Conservation (phyloP, 2,329 filamentous ascomycete species). For the Xylariaceae sp. region DNA sequence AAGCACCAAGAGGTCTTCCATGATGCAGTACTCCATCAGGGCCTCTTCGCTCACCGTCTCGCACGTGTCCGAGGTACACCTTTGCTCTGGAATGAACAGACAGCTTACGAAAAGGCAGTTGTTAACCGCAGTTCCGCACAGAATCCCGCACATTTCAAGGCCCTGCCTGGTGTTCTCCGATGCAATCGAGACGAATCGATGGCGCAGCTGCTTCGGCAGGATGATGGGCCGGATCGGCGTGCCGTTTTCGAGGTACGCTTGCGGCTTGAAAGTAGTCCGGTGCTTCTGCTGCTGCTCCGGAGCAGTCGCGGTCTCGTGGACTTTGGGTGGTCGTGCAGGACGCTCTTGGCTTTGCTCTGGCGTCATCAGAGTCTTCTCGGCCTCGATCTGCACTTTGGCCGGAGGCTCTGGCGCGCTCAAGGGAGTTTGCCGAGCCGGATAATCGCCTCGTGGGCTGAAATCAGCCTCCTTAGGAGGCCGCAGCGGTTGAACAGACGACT, state of each 20-base stretch:
- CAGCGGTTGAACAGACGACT: slow-evolving; percentile 24
- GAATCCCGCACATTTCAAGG: slow-evolving; percentile 89
- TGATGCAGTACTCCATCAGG: slow-evolving; percentile 83
- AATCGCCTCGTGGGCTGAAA: no score
- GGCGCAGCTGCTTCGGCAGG: slow-evolving; percentile 67
- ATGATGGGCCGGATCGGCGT: slow-evolving; percentile 81
- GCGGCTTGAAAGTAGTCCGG: slow-evolving; percentile 70
- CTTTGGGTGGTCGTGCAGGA: slow-evolving; percentile 25
- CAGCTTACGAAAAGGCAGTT: slow-evolving; percentile 89
- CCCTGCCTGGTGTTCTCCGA: slow-evolving; percentile 69
- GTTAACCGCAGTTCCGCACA: slow-evolving; percentile 83
- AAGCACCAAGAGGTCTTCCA: slow-evolving; percentile 73
- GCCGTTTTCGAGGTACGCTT: slow-evolving; percentile 85
- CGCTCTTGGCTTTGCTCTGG: slow-evolving; percentile 13
- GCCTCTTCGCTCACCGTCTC: slow-evolving; percentile 83
- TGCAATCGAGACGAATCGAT: slow-evolving; percentile 67
- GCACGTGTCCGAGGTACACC: slow-evolving; percentile 84
- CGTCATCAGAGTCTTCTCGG: slow-evolving; percentile 19
- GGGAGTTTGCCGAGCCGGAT: slow-evolving; percentile 3
- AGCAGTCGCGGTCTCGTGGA: slow-evolving; percentile 9
- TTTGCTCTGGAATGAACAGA: slow-evolving; percentile 85
- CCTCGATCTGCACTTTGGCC: slow-evolving; percentile 21
- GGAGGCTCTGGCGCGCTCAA: slow-evolving; percentile 23
- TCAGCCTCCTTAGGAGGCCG: slow-evolving; percentile 30
- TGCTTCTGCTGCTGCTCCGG: slow-evolving; percentile 40